A percentile compares a stretch with the other conserved stretches of the same genome.
Conservation (phyloP, 345 rosid genomes). For the Abelmoschus esculentus region DNA sequence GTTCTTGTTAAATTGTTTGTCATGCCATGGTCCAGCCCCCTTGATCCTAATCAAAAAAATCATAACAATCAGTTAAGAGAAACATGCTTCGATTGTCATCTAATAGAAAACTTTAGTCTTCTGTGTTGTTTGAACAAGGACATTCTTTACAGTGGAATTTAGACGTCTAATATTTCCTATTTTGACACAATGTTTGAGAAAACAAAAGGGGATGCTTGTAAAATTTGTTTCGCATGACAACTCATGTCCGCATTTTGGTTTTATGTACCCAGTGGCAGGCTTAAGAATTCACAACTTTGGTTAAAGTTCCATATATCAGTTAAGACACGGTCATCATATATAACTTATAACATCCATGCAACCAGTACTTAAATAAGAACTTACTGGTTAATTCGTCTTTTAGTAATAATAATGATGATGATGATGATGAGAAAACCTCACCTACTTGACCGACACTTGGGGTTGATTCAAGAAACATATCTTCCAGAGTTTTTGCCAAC, state of each 20-base stretch:
- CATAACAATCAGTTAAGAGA: not conserved
- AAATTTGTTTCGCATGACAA: not conserved
- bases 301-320: not conserved
- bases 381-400: conserved; percentile 5
- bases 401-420: not conserved
- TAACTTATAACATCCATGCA: not conserved
- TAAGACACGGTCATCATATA: not conserved
- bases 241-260: not conserved
- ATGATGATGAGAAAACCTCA: not conserved
- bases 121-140: not conserved
- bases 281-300: not conserved
- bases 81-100: not conserved
- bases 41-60: conserved; percentile 25
- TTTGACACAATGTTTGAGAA: not conserved
- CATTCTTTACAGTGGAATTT: not conserved
- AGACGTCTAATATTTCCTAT: not conserved
- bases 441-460: conserved; percentile 22
- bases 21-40: conserved; percentile 25
- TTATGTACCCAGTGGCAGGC: not conserved
- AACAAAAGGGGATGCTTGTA: not conserved
- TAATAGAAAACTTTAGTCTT: not conserved
- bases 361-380: not conserved
- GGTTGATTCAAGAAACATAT: conserved; percentile 54
- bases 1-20: conserved; percentile 24
- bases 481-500: conserved; percentile 58